phyloP scores from a whole-genome alignment of 169 alveolate species.

The Cryptosporidium parvum region DNA sequence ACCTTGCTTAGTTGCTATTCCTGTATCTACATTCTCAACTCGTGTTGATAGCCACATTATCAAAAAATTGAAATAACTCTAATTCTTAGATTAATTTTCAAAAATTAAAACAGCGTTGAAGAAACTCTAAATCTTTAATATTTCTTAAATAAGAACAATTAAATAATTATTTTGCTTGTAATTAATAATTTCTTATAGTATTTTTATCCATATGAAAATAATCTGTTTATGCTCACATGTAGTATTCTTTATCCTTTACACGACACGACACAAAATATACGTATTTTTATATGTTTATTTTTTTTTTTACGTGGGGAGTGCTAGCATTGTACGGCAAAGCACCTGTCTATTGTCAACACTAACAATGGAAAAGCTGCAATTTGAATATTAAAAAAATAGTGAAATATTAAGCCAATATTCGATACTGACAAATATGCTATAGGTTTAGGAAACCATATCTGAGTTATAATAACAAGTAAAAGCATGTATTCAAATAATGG shows the following conservation, averaged over 20 bases:
- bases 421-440: neutral
- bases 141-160: neutral
- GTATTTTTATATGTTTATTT: conserved; percentile 20
- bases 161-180: neutral
- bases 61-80: neutral
- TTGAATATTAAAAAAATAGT: neutral
- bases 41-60: conserved; percentile 76
- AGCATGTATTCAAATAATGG: neutral
- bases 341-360: conserved; percentile 61
- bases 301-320: conserved; percentile 74
- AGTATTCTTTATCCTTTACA: conserved; percentile 55
- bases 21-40: conserved; percentile 75
- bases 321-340: conserved; percentile 50
- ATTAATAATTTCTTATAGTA: neutral
- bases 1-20: conserved; percentile 75
- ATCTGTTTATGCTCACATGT: conserved; percentile 71
- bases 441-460: neutral
- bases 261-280: conserved; percentile 73
- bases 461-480: no score
- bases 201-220: conserved; percentile 43
- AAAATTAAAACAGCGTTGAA: neutral
- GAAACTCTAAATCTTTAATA: conserved; percentile 44
- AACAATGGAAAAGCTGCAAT: neutral
- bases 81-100: neutral
- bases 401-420: neutral